phyloP scores from a whole-genome alignment of 176 grass and related monocot species.

The Tillandsia leiboldiana region DNA sequence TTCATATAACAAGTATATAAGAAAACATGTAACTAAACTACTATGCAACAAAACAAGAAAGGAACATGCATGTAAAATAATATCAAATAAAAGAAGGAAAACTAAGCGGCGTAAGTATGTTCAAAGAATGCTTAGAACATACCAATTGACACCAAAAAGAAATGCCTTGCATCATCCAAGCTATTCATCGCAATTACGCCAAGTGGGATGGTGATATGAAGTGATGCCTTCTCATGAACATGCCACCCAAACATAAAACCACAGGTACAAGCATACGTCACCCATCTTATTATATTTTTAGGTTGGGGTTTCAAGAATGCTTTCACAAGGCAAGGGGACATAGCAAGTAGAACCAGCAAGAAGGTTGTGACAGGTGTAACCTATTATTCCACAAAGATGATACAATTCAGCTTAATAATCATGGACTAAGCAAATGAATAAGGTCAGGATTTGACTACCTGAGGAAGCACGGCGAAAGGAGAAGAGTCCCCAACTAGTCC shows the following conservation, averaged over 20 bases:
- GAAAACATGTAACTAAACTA: background rate
- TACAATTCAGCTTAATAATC: conserved; percentile 7
- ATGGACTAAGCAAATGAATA: background rate
- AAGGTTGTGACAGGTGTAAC: conserved; percentile 79
- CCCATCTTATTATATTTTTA: conserved; percentile 74
- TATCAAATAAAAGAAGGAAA: background rate
- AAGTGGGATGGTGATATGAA: conserved; percentile 80
- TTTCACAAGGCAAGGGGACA: conserved; percentile 72
- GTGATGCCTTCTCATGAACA: conserved; percentile 91
- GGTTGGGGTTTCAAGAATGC: conserved; percentile 63
- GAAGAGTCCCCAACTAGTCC: conserved; percentile 81
- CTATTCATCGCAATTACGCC: conserved; percentile 69
- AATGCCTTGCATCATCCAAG: conserved; percentile 57
- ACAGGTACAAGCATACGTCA: conserved; percentile 67
- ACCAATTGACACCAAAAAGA: conserved; percentile 83
- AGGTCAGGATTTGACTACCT: conserved; percentile 28
- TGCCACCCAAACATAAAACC: conserved; percentile 99
- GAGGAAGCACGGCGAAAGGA: conserved; percentile 75
- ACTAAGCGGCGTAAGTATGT: conserved; percentile 6
- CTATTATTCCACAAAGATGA: conserved; percentile 28
- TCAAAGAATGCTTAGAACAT: conserved; percentile 18
- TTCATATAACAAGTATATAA: background rate
- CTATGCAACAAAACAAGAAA: background rate
- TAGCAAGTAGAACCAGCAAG: conserved; percentile 61
- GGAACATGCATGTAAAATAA: background rate